Evolutionary conservation across 768 basidiomycete species (phyloP), one percentile per base, ranked within the genome.

Genomic region (Boletus subparvulus): DNA sequence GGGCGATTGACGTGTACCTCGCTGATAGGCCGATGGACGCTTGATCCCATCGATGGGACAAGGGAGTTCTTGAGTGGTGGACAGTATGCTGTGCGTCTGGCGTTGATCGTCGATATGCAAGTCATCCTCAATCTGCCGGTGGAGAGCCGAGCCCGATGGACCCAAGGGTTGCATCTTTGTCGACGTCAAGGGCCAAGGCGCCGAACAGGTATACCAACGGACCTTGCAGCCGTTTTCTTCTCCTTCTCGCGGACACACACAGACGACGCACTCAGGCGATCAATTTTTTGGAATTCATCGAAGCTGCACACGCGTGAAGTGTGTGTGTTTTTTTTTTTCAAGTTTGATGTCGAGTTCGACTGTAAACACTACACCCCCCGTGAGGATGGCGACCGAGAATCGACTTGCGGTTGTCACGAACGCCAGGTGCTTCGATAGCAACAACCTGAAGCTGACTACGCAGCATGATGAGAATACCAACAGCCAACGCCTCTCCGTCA

Each of bases 11-110:
- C 7, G 19, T 40, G 7, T 43, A 28, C 4, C 28, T 4, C 42
- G 5, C 11, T 30, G 28, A 3, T 47, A 90, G 90, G 88, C 28
- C 86, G 90, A 79, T 93, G 91, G 91, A 90, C 88, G 2, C 83
- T 92, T 48, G 90, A 91, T 69, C 89, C 91, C 49, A 93, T 97
- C 55, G 94, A 96, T 71, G 94, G 94, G 8, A 97, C 94, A 10
- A 93, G 92, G 68, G 94, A 93, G 1, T 95, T 97, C 78, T 78
- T 96, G 21, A 83, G 94, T 5, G 92, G 92, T 4, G 92, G 88
- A 55, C 94, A 97, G 71, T 97, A 93, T 68, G 94, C 94, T 6
- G 91, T 97, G 19, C 95, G 94, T 70, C 74, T 97, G 11, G 88
- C 93, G 0, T 77, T 97, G 52, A 84, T 96, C 65, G 78, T 91